Evolutionary conservation across 116 monocot genomes (phyloP).

Genomic region (Iris pallida): DNA sequence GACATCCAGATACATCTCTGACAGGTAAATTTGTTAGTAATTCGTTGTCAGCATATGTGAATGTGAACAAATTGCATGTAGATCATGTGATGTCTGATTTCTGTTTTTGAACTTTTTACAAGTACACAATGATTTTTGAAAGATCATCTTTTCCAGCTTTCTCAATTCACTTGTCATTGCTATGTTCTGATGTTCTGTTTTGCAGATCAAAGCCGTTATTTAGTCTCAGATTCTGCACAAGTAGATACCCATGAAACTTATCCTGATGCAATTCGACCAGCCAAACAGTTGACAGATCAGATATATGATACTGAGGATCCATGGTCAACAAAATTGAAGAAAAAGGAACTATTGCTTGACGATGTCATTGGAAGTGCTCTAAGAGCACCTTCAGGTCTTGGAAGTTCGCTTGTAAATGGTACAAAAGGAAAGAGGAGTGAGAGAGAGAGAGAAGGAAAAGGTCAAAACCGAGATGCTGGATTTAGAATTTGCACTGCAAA

Average conservation of each 20-base stretch:
- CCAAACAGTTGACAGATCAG: conserved; percentile 23
- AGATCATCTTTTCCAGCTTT: too few relatives aligned
- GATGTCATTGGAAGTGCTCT: conserved; percentile 33
- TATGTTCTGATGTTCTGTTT: background rate
- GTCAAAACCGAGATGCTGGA: conserved; percentile 26
- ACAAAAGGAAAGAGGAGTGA: conserved; percentile 63
- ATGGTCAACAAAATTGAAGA: conserved; percentile 41
- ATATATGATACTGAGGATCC: conserved; percentile 26
- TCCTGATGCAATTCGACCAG: conserved; percentile 18
- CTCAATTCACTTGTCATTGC: too few relatives aligned
- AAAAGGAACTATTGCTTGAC: conserved; percentile 48
- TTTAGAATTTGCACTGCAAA: conserved; percentile 22
- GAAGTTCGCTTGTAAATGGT: conserved; percentile 32
- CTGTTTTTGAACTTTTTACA: too few relatives aligned
- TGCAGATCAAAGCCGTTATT: conserved; percentile 17
- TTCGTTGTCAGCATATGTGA: too few relatives aligned
- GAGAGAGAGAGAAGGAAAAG: conserved; percentile 47
- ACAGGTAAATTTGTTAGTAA: conserved; percentile 3
- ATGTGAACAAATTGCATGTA: too few relatives aligned
- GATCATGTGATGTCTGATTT: too few relatives aligned
- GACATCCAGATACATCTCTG: background rate
- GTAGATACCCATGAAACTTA: conserved; percentile 9
- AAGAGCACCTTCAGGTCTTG: conserved; percentile 26
- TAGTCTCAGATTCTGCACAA: conserved; percentile 6
- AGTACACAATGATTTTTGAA: too few relatives aligned